A percentile compares a stretch with the other conserved stretches of the same genome.
Evolutionary conservation across 2,329 filamentous ascomycete genomes (phyloP).

Genomic region (Chrysoporthe cubensis): DNA sequence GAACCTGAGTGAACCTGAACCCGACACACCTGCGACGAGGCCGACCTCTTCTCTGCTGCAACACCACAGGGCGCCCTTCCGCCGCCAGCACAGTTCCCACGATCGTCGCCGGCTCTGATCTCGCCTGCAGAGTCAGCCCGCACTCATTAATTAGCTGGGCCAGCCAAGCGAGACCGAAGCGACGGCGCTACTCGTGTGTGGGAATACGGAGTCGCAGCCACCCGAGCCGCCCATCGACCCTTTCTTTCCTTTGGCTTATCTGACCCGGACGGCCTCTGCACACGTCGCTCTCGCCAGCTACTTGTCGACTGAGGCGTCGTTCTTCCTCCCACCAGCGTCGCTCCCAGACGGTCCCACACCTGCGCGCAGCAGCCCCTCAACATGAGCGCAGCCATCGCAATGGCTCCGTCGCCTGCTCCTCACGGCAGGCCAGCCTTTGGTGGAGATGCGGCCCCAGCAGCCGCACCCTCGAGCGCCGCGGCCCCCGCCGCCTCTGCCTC

Average conservation of each 20-base stretch:
- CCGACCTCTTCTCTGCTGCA: background rate
- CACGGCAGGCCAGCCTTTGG: slow-evolving; percentile 65
- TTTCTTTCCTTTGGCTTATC: slow-evolving; percentile 20
- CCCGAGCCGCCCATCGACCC: slow-evolving; percentile 24
- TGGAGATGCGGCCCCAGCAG: slow-evolving; percentile 50
- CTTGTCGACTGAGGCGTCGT: slow-evolving; percentile 2
- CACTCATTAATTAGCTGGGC: slow-evolving; percentile 15
- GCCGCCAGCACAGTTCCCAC: slow-evolving; percentile 5
- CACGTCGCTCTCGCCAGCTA: slow-evolving; percentile 11
- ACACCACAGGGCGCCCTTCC: background rate
- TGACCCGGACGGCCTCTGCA: slow-evolving; percentile 20
- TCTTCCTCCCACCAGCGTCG: slow-evolving; percentile 6
- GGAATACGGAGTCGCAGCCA: slow-evolving; percentile 24
- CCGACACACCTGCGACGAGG: too few species aligned
- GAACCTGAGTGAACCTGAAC: background rate
- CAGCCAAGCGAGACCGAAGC: slow-evolving; percentile 27
- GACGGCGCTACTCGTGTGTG: slow-evolving; percentile 14
- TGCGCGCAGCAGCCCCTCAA: slow-evolving; percentile 37
- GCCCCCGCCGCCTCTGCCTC: slow-evolving; percentile 36
- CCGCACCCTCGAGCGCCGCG: slow-evolving; percentile 40
- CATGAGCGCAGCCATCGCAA: slow-evolving; percentile 71
- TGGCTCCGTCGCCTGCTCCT: slow-evolving; percentile 70
- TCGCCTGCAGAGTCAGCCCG: slow-evolving; percentile 15
- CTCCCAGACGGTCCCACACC: background rate
- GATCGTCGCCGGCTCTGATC: slow-evolving; percentile 7